phyloP scores from a whole-genome alignment of 176 grass and related monocot species.

The Tuctoria greenei region DNA sequence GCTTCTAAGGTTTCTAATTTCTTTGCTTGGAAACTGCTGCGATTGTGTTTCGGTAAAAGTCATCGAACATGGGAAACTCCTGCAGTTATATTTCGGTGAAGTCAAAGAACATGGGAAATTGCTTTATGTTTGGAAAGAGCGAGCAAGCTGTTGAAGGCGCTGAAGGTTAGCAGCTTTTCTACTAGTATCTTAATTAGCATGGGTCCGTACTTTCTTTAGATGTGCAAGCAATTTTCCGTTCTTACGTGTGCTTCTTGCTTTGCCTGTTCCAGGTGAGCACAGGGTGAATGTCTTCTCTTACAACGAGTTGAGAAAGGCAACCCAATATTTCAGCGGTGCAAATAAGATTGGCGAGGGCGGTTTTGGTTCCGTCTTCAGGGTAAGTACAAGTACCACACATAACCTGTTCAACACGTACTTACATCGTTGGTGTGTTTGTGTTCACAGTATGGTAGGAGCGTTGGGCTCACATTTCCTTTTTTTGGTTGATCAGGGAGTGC shows the following conservation, averaged over 20 bases:
- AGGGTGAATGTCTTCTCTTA: slow-evolving; percentile 67
- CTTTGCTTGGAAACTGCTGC: neutral
- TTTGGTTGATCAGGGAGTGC: slow-evolving; percentile 53
- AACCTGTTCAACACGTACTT: neutral
- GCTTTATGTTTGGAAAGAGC: slow-evolving; percentile 33
- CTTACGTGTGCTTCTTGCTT: slow-evolving; percentile 26
- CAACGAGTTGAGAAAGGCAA: slow-evolving; percentile 80
- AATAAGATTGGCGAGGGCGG: slow-evolving; percentile 94
- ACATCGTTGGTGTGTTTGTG: neutral
- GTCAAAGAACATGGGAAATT: slow-evolving; percentile 34
- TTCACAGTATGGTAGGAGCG: neutral
- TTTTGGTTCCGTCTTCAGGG: slow-evolving; percentile 86
- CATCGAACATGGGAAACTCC: neutral
- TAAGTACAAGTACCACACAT: slow-evolving; percentile 22
- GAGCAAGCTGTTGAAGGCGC: slow-evolving; percentile 17
- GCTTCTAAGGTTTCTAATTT: neutral
- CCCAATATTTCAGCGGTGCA: slow-evolving; percentile 56
- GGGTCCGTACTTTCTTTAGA: neutral
- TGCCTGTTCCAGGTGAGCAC: slow-evolving; percentile 45
- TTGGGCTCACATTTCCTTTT: slow-evolving; percentile 15
- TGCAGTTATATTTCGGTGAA: neutral
- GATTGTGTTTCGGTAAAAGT: neutral
- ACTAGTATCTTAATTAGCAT: neutral
- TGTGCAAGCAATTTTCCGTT: neutral
- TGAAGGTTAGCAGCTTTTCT: slow-evolving; percentile 33